A percentile compares a stretch with the other conserved stretches of the same genome.
Evolutionary conservation across 352 stramenopile species (phyloP).

Genomic region (Stramenopiles sp.): DNA sequence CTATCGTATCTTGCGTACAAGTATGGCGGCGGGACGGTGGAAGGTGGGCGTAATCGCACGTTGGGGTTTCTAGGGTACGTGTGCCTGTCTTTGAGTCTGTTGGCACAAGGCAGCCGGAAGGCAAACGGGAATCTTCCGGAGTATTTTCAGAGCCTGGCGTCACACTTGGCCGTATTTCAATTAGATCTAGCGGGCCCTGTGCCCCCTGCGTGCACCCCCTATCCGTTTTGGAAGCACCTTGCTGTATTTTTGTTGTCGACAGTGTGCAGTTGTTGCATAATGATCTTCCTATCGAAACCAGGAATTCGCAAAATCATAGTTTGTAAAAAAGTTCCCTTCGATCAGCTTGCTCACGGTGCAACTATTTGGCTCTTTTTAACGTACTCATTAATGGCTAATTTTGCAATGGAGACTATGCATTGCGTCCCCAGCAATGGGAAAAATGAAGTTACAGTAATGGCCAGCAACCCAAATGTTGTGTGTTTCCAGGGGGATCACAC

Average conservation of each 20-base stretch:
- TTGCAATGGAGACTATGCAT: background rate
- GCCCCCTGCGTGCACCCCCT: background rate
- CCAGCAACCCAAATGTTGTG: background rate
- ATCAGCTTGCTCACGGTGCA: background rate
- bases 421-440: background rate
- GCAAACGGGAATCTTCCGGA: background rate
- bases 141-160: background rate
- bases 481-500: background rate
- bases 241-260: background rate
- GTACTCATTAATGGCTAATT: background rate
- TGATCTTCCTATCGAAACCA: background rate
- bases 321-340: background rate
- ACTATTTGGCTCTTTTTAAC: background rate
- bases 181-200: background rate
- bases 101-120: background rate
- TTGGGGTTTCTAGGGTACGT: background rate
- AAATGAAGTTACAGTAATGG: background rate
- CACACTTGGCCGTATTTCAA: background rate
- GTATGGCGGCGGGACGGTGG: background rate
- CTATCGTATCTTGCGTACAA: background rate
- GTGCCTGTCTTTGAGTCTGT: background rate
- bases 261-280: background rate
- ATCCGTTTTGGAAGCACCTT: background rate
- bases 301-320: background rate
- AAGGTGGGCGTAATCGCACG: background rate